These are phyloP conservation scores for Microbotryomycetes sp. DNA, from an alignment of 1,284 basidiomycete species.

Conservation along the genomic window DNA sequence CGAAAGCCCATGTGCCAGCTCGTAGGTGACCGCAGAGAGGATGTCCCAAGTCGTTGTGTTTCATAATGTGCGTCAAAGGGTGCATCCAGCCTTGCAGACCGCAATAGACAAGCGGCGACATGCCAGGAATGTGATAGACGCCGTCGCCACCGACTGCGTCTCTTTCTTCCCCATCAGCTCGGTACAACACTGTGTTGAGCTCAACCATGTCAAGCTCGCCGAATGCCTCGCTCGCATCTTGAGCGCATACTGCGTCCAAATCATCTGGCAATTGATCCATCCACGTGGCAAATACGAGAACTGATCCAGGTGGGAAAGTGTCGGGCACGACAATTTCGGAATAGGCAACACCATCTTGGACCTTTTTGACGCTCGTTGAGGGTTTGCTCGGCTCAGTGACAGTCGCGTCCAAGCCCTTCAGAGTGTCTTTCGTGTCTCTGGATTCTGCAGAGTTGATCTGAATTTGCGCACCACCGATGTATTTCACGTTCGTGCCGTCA, in stretches of 20 bases:
- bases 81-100: conserved; percentile 96
- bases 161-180: conserved; percentile 79
- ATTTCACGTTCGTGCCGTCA: conserved; percentile 66
- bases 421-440: conserved; percentile 52
- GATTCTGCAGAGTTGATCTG: conserved; percentile 59
- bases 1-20: conserved; percentile 79
- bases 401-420: conserved; percentile 60
- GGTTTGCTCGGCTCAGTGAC: conserved; percentile 47
- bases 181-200: conserved; percentile 73
- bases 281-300: conserved; percentile 82
- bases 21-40: conserved; percentile 78
- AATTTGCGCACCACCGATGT: conserved; percentile 69
- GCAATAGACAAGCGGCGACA: conserved; percentile 73
- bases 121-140: conserved; percentile 66
- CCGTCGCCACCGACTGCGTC: conserved; percentile 62
- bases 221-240: conserved; percentile 65
- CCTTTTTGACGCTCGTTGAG: conserved; percentile 50
- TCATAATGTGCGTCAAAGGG: conserved; percentile 70
- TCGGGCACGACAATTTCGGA: conserved; percentile 67
- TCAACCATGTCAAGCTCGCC: conserved; percentile 71
- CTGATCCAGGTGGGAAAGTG: conserved; percentile 80
- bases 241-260: conserved; percentile 63
- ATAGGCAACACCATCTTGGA: conserved; percentile 56
- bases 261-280: conserved; percentile 58
- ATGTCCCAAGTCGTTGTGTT: conserved; percentile 83